phyloP scores from a whole-genome alignment of 805 yeast species.

The Hanseniaspora singularis region DNA sequence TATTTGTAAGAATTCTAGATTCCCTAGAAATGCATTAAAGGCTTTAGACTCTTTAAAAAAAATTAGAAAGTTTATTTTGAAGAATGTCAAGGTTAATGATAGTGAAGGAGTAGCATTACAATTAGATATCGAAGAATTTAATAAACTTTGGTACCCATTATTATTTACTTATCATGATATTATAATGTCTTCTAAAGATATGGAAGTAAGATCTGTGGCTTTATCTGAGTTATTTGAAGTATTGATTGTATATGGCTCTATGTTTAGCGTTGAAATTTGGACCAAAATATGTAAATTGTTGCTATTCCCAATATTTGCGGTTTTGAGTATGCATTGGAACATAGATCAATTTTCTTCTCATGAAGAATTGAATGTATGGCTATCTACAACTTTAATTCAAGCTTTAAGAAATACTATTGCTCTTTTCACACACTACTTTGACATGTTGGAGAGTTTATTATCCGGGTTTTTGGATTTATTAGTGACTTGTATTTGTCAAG shows the following conservation, averaged over 20 bases:
- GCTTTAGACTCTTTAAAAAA: constrained; percentile 62
- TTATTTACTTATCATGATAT: constrained; percentile 74
- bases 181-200: constrained; percentile 84
- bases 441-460: constrained; percentile 56
- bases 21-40: constrained; percentile 69
- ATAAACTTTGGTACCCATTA: constrained; percentile 75
- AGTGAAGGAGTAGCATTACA: too few relatives aligned
- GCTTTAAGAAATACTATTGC: constrained; percentile 82
- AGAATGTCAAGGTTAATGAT: constrained; percentile 21
- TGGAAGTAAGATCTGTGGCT: constrained; percentile 87
- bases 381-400: constrained; percentile 90
- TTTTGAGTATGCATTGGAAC: constrained; percentile 45
- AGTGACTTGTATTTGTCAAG: constrained; percentile 86
- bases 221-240: constrained; percentile 72
- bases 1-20: constrained; percentile 71
- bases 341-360: constrained; percentile 52
- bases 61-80: constrained; percentile 40
- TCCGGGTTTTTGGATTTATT: constrained; percentile 68
- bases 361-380: constrained; percentile 89
- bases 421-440: constrained; percentile 72
- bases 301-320: constrained; percentile 80
- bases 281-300: constrained; percentile 61
- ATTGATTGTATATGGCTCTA: constrained; percentile 63
- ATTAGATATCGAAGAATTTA: constrained; percentile 39
- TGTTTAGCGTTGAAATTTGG: constrained; percentile 73